Percentiles rank a stretch among this genome's conserved stretches.
These are phyloP conservation scores for Pyricularia sp. DNA, from an alignment of 2,329 filamentous ascomycete genomes.

Conservation along the genomic window DNA sequence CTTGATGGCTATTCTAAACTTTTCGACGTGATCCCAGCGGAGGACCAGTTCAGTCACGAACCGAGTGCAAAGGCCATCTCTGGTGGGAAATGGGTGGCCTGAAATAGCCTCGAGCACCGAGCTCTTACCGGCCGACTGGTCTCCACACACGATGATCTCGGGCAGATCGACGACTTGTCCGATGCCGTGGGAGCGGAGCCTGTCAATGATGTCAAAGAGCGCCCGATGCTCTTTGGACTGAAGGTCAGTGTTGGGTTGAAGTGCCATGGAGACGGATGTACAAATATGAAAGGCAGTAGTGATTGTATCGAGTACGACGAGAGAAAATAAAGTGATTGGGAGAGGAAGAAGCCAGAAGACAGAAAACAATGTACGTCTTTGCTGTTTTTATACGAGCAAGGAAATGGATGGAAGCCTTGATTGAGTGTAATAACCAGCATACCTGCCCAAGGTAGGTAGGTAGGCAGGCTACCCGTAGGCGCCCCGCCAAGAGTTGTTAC, in stretches of 20 bases:
- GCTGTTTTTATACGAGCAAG: too few species aligned
- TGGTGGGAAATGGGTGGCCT: slow-evolving; percentile 47
- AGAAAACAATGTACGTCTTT: too few species aligned
- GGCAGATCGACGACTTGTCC: slow-evolving; percentile 30
- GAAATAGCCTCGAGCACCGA: slow-evolving; percentile 58
- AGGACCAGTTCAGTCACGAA: slow-evolving; percentile 56
- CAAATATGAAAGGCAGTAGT: too few species aligned
- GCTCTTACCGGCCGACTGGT: slow-evolving; percentile 55
- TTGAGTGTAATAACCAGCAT: too few species aligned
- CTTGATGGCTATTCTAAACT: slow-evolving; percentile 26
- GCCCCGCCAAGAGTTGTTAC: background rate
- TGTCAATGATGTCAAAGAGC: slow-evolving; percentile 29
- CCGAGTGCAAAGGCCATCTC: slow-evolving; percentile 49
- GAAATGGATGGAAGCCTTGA: too few species aligned
- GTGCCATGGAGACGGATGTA: background rate
- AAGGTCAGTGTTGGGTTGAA: slow-evolving; percentile 7
- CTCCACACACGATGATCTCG: slow-evolving; percentile 47
- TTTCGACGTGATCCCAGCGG: slow-evolving; percentile 26
- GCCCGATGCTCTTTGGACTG: slow-evolving; percentile 22
- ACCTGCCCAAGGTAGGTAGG: too few species aligned
- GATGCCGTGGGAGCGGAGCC: slow-evolving; percentile 25
- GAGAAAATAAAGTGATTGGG: background rate
- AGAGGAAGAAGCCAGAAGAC: too few species aligned
- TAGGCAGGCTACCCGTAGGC: background rate
- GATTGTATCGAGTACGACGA: background rate